Conservation (phyloP, 2,329 filamentous ascomycete genomes). For the Scedosporium boydii region DNA sequence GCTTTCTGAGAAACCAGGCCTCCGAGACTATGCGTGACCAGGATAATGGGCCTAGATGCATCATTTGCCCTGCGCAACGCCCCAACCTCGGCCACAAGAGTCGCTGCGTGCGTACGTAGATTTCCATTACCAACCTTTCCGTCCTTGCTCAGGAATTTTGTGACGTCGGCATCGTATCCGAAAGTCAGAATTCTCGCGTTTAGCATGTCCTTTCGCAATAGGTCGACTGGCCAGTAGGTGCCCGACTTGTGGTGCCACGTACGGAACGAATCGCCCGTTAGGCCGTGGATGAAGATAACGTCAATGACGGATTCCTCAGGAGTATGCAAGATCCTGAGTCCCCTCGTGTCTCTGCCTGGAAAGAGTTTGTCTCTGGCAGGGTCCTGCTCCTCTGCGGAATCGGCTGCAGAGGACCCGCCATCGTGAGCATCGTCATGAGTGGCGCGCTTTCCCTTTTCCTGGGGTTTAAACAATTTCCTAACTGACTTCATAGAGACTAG, state of each 20-base stretch:
- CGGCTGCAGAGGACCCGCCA: too few species aligned
- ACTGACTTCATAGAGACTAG: too few species aligned
- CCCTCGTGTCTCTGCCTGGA: background rate
- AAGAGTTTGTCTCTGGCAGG: slow-evolving; percentile 5
- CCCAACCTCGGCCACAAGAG: background rate
- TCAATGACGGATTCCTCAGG: background rate
- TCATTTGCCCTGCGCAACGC: background rate
- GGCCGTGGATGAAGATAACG: background rate
- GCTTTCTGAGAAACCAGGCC: background rate
- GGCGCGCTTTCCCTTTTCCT: too few species aligned
- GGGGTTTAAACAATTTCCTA: too few species aligned
- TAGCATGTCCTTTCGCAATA: background rate
- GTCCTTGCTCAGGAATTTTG: background rate
- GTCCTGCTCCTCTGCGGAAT: too few species aligned
- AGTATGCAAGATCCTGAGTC: background rate
- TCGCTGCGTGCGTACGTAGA: background rate
- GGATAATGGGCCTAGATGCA: background rate
- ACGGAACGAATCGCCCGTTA: background rate
- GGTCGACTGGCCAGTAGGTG: background rate
- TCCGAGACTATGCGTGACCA: background rate
- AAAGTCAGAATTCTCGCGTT: background rate
- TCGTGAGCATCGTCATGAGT: too few species aligned
- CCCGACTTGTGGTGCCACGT: background rate
- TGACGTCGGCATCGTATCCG: background rate
- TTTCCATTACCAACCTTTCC: background rate